Evolutionary conservation across 2,329 filamentous ascomycete genomes (phyloP).

Genomic region (Claviceps pazoutovae): DNA sequence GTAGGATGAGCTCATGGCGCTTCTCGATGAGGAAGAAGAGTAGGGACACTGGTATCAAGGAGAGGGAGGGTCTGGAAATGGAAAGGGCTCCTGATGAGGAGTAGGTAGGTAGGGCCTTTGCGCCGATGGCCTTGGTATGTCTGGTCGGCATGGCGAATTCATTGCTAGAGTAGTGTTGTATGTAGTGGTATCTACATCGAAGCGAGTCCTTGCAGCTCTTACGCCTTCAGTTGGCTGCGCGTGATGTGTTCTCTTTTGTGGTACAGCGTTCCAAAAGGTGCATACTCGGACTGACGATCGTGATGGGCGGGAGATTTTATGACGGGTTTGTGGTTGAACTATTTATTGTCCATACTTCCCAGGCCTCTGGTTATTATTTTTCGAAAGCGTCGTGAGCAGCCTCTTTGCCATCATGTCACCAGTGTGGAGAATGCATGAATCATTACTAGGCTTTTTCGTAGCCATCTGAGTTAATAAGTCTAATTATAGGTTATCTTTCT

Average conservation of each 20-base stretch:
- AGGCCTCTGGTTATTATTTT: no score
- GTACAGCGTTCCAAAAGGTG: neutral
- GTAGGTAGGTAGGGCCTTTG: neutral
- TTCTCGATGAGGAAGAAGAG: slow-evolving; percentile 48
- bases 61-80: slow-evolving; percentile 40
- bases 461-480: no score
- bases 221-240: neutral
- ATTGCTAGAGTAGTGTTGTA: neutral
- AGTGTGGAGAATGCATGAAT: no score
- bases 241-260: neutral
- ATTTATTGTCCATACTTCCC: neutral
- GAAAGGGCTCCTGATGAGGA: slow-evolving; percentile 25
- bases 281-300: neutral
- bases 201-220: neutral
- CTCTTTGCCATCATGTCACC: no score
- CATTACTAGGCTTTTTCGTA: no score
- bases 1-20: slow-evolving; percentile 38
- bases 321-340: neutral
- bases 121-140: neutral
- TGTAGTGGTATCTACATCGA: neutral
- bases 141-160: neutral
- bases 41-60: slow-evolving; percentile 28
- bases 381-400: no score
- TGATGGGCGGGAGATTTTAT: neutral
- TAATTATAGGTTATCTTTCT: no score